A percentile compares a stretch with the other conserved stretches of the same genome.
Conservation (phyloP, 345 rosid genomes). For the Anastatica hierochuntica region DNA sequence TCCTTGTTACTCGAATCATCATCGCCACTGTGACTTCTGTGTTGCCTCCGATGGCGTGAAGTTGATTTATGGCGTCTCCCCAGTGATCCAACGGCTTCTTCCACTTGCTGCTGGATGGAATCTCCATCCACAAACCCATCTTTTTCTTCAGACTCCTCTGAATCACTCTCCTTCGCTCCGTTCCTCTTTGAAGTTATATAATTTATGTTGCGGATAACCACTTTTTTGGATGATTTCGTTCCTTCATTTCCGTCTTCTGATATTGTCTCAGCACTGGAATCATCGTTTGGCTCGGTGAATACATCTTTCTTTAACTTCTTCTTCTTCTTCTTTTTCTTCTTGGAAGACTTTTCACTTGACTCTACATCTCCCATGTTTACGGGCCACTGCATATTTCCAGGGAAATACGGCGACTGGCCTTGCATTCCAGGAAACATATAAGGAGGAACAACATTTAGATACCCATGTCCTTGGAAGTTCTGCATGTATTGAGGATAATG, state of each 20-base stretch:
- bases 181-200: constrained; percentile 80
- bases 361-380: constrained; percentile 54
- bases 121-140: constrained; percentile 56
- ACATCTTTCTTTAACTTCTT: constrained; percentile 44
- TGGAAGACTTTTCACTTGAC: constrained; percentile 46
- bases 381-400: constrained; percentile 73
- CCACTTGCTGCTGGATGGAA: constrained; percentile 67
- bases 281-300: constrained; percentile 34
- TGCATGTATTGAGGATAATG: constrained; percentile 71
- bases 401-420: constrained; percentile 60
- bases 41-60: constrained; percentile 45
- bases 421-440: constrained; percentile 73
- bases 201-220: constrained; percentile 89
- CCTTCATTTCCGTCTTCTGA: constrained; percentile 39
- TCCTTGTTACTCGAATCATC: constrained; percentile 33
- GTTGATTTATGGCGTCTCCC: constrained; percentile 52
- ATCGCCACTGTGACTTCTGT: constrained; percentile 24
- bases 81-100: constrained; percentile 76
- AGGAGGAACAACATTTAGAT: constrained; percentile 46
- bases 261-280: constrained; percentile 21
- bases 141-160: constrained; percentile 54
- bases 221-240: constrained; percentile 71
- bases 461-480: constrained; percentile 60
- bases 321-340: constrained; percentile 42
- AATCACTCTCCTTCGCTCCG: constrained; percentile 42